Evolutionary conservation across 1,284 basidiomycete genomes (phyloP), one percentile per base, ranked within the genome.

Genomic region (Clitocybe nebularis): DNA sequence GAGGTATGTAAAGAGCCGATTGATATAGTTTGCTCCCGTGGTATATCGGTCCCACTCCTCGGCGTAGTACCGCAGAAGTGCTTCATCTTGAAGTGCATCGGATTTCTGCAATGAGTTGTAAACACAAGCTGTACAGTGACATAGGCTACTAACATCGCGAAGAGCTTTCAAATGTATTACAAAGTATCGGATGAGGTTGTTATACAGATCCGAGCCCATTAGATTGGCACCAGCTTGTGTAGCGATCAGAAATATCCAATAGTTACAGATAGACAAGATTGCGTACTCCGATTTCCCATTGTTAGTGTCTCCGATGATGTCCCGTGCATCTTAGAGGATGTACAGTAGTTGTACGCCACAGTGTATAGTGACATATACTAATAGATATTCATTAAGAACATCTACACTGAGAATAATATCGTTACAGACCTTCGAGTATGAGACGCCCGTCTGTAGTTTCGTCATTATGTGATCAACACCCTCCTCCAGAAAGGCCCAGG

Each of bases 341-440:
- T 94, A 61, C 93, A 95, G 61, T 93, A 95, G 69, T 96, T 93
- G 74, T 96, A 96, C 5, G 89, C 88, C 39, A 91, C 86, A 35
- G 89, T 92, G 66, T 94, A 95, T 43, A 93, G 77, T 49, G 86
- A 80, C 84, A 96, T 95, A 68, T 95, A 95, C 72, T 68, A 32
- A 43, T 14, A 5, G 25, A 24, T 36, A 10, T 22, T 24, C 26
- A 43, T 42, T 38, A 44, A 19, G 37, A 28, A 24, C 4, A n/a
- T 23, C 9, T 23, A 36, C 22, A 39, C 13, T 3, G 11, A 16
- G 16, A 33, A 7, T 33, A 14, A 30, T 34, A 36, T 20, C 24
- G 36, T 34, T 36, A 13, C 17, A 29, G 22, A 56, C 54, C 53
- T 56, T 56, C 19, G 54, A 56, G 34, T 56, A 93, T 26, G 87